phyloP scores from a whole-genome alignment of 805 yeast genomes.

The Kodamaea neixiangensis region DNA sequence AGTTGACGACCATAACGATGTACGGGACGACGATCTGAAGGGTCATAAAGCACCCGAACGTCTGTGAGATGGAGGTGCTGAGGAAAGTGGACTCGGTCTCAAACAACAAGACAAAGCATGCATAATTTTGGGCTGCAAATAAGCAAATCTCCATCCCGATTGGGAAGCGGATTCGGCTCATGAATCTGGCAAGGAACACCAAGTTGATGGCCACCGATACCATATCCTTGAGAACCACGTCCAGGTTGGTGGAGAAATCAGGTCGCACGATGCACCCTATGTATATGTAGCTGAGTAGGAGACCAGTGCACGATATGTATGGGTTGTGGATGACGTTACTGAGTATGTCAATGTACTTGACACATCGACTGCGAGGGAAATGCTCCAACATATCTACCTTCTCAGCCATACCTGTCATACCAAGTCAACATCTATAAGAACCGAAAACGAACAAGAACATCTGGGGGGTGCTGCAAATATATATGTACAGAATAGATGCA shows the following conservation, averaged over 20 bases:
- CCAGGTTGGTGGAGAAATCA: slow-evolving; percentile 10
- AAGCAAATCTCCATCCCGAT: slow-evolving; percentile 22
- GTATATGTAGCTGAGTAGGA: slow-evolving; percentile 4
- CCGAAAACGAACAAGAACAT: neutral
- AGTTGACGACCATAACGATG: slow-evolving; percentile 16
- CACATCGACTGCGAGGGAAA: neutral
- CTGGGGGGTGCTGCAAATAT: neutral
- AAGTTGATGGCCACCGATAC: slow-evolving; percentile 29
- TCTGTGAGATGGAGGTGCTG: slow-evolving; percentile 10
- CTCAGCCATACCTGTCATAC: neutral
- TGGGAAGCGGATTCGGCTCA: slow-evolving; percentile 13
- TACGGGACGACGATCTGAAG: slow-evolving; percentile 25
- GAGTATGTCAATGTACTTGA: neutral
- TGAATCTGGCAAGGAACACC: slow-evolving; percentile 30
- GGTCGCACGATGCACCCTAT: slow-evolving; percentile 3
- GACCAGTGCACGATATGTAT: neutral
- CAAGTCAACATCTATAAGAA: neutral
- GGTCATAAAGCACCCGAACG: slow-evolving; percentile 17
- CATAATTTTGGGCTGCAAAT: slow-evolving; percentile 22
- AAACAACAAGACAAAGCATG: slow-evolving; percentile 17
- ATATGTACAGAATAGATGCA: neutral
- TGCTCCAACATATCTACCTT: neutral
- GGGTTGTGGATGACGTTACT: slow-evolving; percentile 5
- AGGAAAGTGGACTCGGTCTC: slow-evolving; percentile 12
- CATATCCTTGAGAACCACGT: slow-evolving; percentile 19